These are phyloP conservation scores for Fusarium papillatum DNA, from an alignment of 2,329 filamentous ascomycete genomes.

Conservation along the genomic window DNA sequence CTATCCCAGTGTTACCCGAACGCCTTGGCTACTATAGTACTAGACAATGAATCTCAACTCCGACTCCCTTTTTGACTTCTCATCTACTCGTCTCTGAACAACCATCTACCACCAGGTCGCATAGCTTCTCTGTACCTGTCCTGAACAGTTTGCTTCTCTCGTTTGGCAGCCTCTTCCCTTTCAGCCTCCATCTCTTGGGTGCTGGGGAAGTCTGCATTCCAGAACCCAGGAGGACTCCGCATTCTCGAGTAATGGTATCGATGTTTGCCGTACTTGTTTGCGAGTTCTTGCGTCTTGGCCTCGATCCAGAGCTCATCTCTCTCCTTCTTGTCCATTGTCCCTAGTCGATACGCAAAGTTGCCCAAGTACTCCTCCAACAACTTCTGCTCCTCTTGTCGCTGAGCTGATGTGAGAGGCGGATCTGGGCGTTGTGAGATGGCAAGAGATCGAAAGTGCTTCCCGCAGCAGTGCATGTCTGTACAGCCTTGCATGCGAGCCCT, in stretches of 20 bases:
- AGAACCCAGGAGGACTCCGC: constrained; percentile 87
- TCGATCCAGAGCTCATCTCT: constrained; percentile 78
- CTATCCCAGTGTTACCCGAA: neutral
- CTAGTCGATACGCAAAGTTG: constrained; percentile 70
- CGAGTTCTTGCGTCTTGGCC: constrained; percentile 80
- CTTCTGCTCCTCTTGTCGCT: constrained; percentile 58
- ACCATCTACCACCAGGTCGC: constrained; percentile 80
- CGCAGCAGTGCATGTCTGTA: constrained; percentile 82
- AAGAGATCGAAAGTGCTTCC: constrained; percentile 77
- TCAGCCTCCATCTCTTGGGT: constrained; percentile 85
- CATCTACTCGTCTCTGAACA: constrained; percentile 82
- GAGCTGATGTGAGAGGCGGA: constrained; percentile 50
- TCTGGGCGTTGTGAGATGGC: constrained; percentile 65
- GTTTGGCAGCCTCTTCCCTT: constrained; percentile 72
- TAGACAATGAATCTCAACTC: neutral
- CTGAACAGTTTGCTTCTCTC: constrained; percentile 75
- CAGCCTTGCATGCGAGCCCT: constrained; percentile 82
- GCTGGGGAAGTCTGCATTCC: constrained; percentile 89
- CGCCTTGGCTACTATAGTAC: constrained; percentile 7
- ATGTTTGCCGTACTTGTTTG: constrained; percentile 84
- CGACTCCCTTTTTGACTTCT: neutral
- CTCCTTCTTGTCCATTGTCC: constrained; percentile 70
- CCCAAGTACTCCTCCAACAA: constrained; percentile 71
- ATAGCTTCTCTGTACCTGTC: constrained; percentile 87
- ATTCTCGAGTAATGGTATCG: constrained; percentile 79